These are phyloP conservation scores for Polyporus tsugae DNA, from an alignment of 1,284 basidiomycete species.

Conservation along the genomic window DNA sequence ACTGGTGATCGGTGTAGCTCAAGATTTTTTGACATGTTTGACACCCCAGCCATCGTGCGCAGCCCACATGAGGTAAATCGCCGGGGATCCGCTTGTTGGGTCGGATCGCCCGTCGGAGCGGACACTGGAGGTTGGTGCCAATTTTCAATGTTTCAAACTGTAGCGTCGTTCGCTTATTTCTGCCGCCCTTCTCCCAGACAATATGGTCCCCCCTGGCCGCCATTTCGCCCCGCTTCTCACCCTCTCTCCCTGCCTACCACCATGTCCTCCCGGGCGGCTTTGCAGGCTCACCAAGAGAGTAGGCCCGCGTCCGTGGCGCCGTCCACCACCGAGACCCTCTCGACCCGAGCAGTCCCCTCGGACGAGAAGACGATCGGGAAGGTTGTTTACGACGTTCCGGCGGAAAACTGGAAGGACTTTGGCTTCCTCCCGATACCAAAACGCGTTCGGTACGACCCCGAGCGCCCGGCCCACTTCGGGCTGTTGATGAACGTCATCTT, in stretches of 20 bases:
- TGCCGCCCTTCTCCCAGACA: constrained; percentile 1
- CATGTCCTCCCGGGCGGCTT: constrained; percentile 3
- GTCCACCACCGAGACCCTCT: constrained; percentile 16
- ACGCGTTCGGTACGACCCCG: constrained; percentile 65
- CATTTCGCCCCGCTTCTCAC: not conserved
- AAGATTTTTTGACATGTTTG: not conserved
- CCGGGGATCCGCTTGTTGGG: not conserved
- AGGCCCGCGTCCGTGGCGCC: constrained; percentile 5
- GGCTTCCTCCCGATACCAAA: constrained; percentile 73
- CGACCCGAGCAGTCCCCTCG: not conserved
- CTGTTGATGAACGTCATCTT: constrained; percentile 68
- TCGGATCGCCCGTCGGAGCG: not conserved
- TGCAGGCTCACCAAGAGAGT: not conserved
- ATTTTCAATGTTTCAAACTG: not conserved
- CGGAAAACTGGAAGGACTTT: constrained; percentile 52
- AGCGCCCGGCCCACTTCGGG: constrained; percentile 67
- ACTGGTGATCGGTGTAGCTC: not conserved
- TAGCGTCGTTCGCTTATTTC: constrained; percentile 15
- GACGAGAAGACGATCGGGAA: constrained; percentile 4
- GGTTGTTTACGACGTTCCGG: not conserved
- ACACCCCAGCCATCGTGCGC: not conserved
- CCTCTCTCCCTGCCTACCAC: not conserved
- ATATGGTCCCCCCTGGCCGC: constrained; percentile 8
- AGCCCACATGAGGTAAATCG: not conserved
- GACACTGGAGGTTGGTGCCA: not conserved